Percentiles rank a stretch among this genome's conserved stretches.
These are phyloP conservation scores for Kodamaea jinghongensis DNA, from an alignment of 805 yeast species.

Conservation along the genomic window DNA sequence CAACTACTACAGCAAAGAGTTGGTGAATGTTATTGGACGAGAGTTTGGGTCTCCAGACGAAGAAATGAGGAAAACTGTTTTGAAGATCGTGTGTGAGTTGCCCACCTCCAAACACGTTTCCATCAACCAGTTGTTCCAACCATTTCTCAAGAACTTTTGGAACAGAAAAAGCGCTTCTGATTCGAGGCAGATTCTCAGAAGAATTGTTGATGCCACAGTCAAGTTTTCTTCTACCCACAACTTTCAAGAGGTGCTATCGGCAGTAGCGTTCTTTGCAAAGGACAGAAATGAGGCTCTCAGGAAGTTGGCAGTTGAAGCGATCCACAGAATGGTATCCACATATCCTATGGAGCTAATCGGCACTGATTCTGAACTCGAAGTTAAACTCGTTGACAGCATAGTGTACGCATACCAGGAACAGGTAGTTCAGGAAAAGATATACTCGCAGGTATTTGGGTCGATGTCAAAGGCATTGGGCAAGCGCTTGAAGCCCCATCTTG, in stretches of 20 bases:
- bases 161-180: constrained; percentile 76
- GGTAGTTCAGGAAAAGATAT: constrained; percentile 49
- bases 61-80: constrained; percentile 75
- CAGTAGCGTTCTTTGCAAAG: constrained; percentile 57
- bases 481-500: constrained; percentile 67
- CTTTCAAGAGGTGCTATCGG: constrained; percentile 54
- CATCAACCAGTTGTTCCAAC: constrained; percentile 52
- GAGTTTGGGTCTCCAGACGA: constrained; percentile 84
- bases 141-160: constrained; percentile 77
- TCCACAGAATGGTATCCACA: constrained; percentile 51
- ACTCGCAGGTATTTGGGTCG: constrained; percentile 62
- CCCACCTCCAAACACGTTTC: constrained; percentile 55
- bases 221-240: constrained; percentile 69
- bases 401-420: constrained; percentile 82
- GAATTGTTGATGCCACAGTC: constrained; percentile 72
- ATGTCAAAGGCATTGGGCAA: constrained; percentile 60
- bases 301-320: constrained; percentile 72
- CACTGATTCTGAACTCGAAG: constrained; percentile 59
- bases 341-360: constrained; percentile 42
- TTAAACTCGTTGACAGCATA: constrained; percentile 73
- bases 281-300: constrained; percentile 84
- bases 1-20: constrained; percentile 70
- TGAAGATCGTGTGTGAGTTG: constrained; percentile 66
- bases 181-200: constrained; percentile 44
- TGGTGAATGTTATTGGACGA: constrained; percentile 61